Base-by-base conservation (phyloP, 140 eudicot genomes). In the Cichorium intybus region DNA sequence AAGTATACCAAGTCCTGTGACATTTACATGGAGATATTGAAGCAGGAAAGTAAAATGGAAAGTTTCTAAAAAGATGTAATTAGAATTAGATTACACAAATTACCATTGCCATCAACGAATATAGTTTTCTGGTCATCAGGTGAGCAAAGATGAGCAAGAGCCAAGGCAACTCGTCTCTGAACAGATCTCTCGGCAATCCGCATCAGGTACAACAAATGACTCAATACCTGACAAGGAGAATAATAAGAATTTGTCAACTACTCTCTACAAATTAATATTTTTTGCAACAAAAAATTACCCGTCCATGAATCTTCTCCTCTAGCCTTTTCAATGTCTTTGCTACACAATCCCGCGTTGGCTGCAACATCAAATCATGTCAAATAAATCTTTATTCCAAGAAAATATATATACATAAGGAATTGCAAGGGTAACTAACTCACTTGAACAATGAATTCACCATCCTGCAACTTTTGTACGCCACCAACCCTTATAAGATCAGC, bases 281-380 rank as follows among this genome's bases (percentile, higher is more conserved):
- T 27, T 64, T 17, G 33, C 20, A 12, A 52, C 9, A 73, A 56
- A 60, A 57, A 71, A 81, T 79, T 76, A 86, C 97, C 74, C 89
- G 83, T 56, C 97, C 97, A 63, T 84, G 89, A 47, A 89, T 83
- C 79, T 89, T 89, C 80, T 90, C 97, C 76, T 90, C 97, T 26
- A 90, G 79, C 67, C 97, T 79, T 65, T 89, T 86, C 66, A 89
- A 64, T 23, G 97, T 89, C 82, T 89, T 86, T 26, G 92, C 87
- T 45, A 86, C 95, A 79, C 97, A 89, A 69, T 86, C 95, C 48
- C 82, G 86, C 7, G 97, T 86, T 62, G 95, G 85, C 97, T 89
- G 87, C 77, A 79, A 61, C 71, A 61, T 5, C 43, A 62, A 18
- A n/a, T 63, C 21, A 53, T 27, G 31, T 27, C 31, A 27, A 27